Evolutionary conservation across 2,329 filamentous ascomycete genomes (phyloP), one percentile per base, ranked within the genome.

Genomic region (Proliferodiscus dingleyae): DNA sequence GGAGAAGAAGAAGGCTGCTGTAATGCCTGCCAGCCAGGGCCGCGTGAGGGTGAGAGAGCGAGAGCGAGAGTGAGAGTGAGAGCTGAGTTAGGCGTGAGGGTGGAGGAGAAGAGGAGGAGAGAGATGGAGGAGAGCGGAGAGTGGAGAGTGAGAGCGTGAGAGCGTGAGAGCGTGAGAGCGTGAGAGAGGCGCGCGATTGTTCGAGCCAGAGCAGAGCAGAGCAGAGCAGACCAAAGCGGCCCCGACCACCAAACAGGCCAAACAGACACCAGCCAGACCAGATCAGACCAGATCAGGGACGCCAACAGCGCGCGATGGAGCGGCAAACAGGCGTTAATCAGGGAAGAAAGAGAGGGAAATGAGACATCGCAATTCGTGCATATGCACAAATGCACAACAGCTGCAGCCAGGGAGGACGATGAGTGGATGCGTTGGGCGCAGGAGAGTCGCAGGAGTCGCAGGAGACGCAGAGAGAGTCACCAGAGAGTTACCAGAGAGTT

Each of bases 1-100:
- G 40, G 23, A 45, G 46, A 40, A n/a, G n/a, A 34, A 49, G 46
- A 51, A 50, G 53, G 51, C 50, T 50, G 49, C 49, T 15, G 11
- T 30, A 30, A 23, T 21, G 43, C 34, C 37, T 40, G 50, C 46
- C 41, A 32, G 15, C 32, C 33, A 36, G 45, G 22, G 46, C 23
- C 36, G 46, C 29, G 41, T 38, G 30, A 41, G n/a, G 41, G 13
- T 10, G n/a, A 21, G 42, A 34, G 23, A 41, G 45, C 44, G 43
- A 39, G 44, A 34, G 42, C 43, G 44, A 47, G n/a, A n/a, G n/a
- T 45, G 34, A 32, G 33, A 29, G n/a, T 18, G 21, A 13, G 26
- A 43, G 16, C 18, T 33, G 28, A 22, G 22, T 16, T 8, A n/a
- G 21, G 36, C 7, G 15, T 18, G 11, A 22, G 19, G 21, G 36